Base-by-base conservation (phyloP, 768 basidiomycete genomes). In the Podaxis sp. region DNA sequence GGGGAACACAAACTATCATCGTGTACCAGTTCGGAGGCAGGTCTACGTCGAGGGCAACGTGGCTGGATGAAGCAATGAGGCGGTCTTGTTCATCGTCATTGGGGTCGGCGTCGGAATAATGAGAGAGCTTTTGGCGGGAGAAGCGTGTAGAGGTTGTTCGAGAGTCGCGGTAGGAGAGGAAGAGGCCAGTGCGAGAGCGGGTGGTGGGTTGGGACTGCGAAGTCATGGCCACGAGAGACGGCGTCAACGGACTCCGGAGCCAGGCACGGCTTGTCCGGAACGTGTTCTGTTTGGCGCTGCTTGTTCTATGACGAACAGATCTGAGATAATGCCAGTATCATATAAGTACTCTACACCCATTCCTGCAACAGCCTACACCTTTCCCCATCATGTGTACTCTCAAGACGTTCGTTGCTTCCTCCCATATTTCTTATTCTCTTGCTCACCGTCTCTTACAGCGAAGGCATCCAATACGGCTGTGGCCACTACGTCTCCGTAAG, bases 151-250 rank as follows among this genome's bases (percentile, higher is more conserved):
- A 72, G 15, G 76, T 79, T 24, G 84, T 79, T 50, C 80, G 81
- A 3, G 93, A 93, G 77, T 96, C 92, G 64, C 96, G 85, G 76
- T 91, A 95, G 5, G 95, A 96, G 64, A 96, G 89, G 76, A 98
- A 99, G 69, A 98, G 85, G 58, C 93, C 85, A 2, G 96, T 98
- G 52, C 96, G 77, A 1, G 93, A 95, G 68, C 96, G 89, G 38
- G 91, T 94, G 44, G 87, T 84, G 50, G 73, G 68, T 30, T 65
- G 61, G 63, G 66, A 59, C 62, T 67, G 68, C 46, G 78, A 78
- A 60, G 74, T 20, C 60, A 62, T 62, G 59, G 11, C 40, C 57
- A 33, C 55, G 24, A 46, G 56, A 41, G 40, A 30, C 56, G 40
- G 40, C 40, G 53, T 38, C 53, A 44, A 44, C n/a, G n/a, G 33